phyloP scores from a whole-genome alignment of 768 basidiomycete genomes.

The Mycena chlorophos region DNA sequence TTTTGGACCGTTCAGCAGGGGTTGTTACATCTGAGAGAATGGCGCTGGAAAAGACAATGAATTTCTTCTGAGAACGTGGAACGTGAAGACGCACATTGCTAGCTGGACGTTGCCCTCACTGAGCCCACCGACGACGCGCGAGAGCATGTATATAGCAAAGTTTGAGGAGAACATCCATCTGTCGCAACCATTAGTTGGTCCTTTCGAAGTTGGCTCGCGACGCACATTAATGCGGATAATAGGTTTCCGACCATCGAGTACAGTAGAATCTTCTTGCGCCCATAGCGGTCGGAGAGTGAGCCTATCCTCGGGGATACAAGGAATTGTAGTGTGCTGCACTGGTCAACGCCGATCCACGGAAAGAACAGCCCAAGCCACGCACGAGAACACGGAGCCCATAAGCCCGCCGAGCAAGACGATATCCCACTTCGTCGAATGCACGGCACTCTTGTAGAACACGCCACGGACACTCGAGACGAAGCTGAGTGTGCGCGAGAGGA shows the following conservation, averaged over 20 bases:
- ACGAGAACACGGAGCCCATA: constrained; percentile 94
- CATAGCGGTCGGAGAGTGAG: constrained; percentile 84
- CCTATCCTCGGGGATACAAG: constrained; percentile 83
- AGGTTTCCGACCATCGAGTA: constrained; percentile 93
- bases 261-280: constrained; percentile 80
- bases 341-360: constrained; percentile 17
- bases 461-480: constrained; percentile 68
- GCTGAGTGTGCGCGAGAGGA: constrained; percentile 70
- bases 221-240: constrained; percentile 81
- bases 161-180: constrained; percentile 91
- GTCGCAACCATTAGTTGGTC: constrained; percentile 8
- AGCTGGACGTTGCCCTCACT: constrained; percentile 98
- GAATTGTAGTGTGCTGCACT: constrained; percentile 74
- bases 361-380: constrained; percentile 40
- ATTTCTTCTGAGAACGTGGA: background rate
- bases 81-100: constrained; percentile 67
- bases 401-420: constrained; percentile 90
- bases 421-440: constrained; percentile 83
- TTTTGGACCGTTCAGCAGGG: constrained; percentile 75
- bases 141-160: constrained; percentile 87
- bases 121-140: constrained; percentile 87
- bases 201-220: constrained; percentile 15
- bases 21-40: constrained; percentile 91
- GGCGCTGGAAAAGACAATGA: constrained; percentile 52
- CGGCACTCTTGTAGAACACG: constrained; percentile 57